These are phyloP conservation scores for Rhodotorula sp. DNA, from an alignment of 1,284 basidiomycete species.

Conservation along the genomic window DNA sequence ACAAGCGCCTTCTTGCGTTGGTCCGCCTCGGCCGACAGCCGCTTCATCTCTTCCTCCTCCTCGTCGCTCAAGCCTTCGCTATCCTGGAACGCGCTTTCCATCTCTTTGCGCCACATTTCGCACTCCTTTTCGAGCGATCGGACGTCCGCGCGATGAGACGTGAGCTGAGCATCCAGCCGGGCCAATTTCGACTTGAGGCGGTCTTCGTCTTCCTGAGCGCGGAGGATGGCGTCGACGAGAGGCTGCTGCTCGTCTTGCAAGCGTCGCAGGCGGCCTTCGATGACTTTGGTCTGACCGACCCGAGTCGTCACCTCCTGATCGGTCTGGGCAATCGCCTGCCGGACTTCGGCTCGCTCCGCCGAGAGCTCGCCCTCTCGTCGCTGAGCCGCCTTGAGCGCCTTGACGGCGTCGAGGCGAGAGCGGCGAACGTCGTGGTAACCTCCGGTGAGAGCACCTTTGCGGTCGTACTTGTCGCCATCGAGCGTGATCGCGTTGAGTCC, in stretches of 20 bases:
- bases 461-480: conserved; percentile 95
- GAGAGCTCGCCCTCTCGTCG: conserved; percentile 67
- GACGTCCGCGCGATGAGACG: conserved; percentile 71
- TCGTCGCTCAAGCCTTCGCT: conserved; percentile 61
- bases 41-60: conserved; percentile 68
- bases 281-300: conserved; percentile 70
- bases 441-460: conserved; percentile 91
- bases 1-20: conserved; percentile 66
- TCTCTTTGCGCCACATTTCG: conserved; percentile 67
- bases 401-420: conserved; percentile 84
- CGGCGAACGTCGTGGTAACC: conserved; percentile 91
- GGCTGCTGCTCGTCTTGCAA: conserved; percentile 67
- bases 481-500: conserved; percentile 95
- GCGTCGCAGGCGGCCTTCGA: conserved; percentile 68
- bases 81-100: conserved; percentile 71
- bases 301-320: conserved; percentile 85
- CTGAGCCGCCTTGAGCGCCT: conserved; percentile 73
- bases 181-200: conserved; percentile 62
- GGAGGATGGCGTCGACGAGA: conserved; percentile 63
- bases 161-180: conserved; percentile 65
- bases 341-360: conserved; percentile 68
- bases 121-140: conserved; percentile 59
- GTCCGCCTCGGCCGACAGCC: conserved; percentile 74
- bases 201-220: conserved; percentile 69
- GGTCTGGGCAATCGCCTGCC: conserved; percentile 63